These are phyloP conservation scores for Penicillium glabrum DNA, from an alignment of 2,329 filamentous ascomycete genomes.

Conservation along the genomic window DNA sequence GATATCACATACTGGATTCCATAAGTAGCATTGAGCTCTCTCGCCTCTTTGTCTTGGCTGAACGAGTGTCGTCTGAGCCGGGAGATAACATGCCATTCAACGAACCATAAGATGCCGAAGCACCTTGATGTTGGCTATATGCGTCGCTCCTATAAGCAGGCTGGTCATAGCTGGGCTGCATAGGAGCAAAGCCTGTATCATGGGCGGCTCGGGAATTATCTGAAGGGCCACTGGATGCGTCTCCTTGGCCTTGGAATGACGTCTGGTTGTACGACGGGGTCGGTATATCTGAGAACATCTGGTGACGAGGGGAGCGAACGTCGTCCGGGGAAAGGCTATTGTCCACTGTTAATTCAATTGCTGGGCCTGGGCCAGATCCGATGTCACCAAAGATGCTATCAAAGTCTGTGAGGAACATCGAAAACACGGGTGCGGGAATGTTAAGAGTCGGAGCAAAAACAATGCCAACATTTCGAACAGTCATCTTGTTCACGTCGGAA, in stretches of 20 bases:
- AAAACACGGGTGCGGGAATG: slow-evolving; percentile 92
- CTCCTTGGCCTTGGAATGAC: slow-evolving; percentile 43
- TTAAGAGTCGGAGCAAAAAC: slow-evolving; percentile 97
- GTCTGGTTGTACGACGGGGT: slow-evolving; percentile 63
- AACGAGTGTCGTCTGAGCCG: slow-evolving; percentile 33
- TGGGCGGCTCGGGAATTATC: slow-evolving; percentile 33
- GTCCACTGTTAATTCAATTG: slow-evolving; percentile 45
- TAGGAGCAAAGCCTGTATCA: slow-evolving; percentile 53
- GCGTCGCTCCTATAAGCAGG: slow-evolving; percentile 29
- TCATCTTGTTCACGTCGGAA: slow-evolving; percentile 93
- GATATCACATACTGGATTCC: slow-evolving; percentile 25
- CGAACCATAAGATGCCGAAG: slow-evolving; percentile 24
- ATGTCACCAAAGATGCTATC: slow-evolving; percentile 75
- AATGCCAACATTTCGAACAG: slow-evolving; percentile 92
- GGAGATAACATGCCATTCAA: slow-evolving; percentile 44
- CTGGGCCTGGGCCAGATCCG: slow-evolving; percentile 42
- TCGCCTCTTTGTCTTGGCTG: slow-evolving; percentile 46
- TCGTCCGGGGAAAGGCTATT: slow-evolving; percentile 53
- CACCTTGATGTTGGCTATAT: slow-evolving; percentile 23
- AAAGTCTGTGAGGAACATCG: slow-evolving; percentile 89
- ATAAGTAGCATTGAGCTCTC: slow-evolving; percentile 52
- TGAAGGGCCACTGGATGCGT: slow-evolving; percentile 23
- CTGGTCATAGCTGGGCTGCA: slow-evolving; percentile 52
- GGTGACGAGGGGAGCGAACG: slow-evolving; percentile 63
- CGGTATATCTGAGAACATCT: slow-evolving; percentile 67